phyloP scores from a whole-genome alignment of 768 basidiomycete genomes.

The Rhizopogon salebrosus region DNA sequence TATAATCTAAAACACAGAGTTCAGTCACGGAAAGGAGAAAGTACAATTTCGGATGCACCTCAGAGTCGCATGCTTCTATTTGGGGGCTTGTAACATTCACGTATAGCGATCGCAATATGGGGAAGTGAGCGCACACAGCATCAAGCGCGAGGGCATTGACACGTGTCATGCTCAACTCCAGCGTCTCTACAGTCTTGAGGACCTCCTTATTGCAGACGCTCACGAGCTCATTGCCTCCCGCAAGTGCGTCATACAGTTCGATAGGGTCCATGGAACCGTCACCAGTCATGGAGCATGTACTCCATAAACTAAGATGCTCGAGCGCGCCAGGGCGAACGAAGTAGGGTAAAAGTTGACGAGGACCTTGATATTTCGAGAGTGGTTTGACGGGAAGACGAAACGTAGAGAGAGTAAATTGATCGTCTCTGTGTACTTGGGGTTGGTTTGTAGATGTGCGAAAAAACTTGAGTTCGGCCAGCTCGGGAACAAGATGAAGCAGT shows the following conservation, averaged over 20 bases:
- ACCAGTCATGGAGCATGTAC: background rate
- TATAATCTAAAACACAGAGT: background rate
- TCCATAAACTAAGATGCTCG: background rate
- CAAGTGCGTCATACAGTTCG: background rate
- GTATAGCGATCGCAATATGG: background rate
- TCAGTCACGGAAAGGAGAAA: background rate
- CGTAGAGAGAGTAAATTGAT: background rate
- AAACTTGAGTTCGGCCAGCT: slow-evolving; percentile 3
- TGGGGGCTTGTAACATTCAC: background rate
- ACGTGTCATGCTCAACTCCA: slow-evolving; percentile 1
- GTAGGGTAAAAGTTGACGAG: slow-evolving; percentile 1
- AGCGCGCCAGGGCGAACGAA: slow-evolving; percentile 3
- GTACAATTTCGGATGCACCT: background rate
- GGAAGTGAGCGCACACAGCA: slow-evolving; percentile 1
- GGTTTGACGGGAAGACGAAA: background rate
- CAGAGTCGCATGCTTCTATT: background rate
- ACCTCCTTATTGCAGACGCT: background rate
- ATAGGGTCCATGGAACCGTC: background rate
- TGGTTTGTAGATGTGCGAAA: background rate
- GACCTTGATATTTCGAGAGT: slow-evolving; percentile 3
- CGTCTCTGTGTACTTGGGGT: background rate
- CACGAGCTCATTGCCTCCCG: background rate
- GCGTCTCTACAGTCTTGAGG: background rate
- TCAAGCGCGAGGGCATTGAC: background rate
- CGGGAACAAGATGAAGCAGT: slow-evolving; percentile 1